Conservation (phyloP, 176 grass and related monocot species). For the Aechmea fasciata region DNA sequence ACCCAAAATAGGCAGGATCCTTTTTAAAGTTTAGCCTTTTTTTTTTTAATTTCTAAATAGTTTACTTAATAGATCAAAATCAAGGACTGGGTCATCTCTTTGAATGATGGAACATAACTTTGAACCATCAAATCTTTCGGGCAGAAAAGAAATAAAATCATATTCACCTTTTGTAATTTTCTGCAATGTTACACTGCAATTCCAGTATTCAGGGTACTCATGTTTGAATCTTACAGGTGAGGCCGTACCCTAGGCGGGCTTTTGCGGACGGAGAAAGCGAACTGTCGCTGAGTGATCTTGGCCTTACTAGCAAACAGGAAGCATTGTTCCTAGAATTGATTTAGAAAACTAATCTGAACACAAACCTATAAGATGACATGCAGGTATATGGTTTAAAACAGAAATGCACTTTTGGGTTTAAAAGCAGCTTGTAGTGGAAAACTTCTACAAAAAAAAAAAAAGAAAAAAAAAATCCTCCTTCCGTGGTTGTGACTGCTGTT, state of each 20-base stretch:
- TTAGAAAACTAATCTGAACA: constrained; percentile 1
- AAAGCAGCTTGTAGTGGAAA: background rate
- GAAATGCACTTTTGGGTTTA: background rate
- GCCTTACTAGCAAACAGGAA: constrained; percentile 83
- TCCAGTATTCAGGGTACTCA: background rate
- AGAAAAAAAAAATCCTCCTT: too few species aligned
- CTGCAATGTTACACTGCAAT: background rate
- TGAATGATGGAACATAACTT: background rate
- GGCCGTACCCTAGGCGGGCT: constrained; percentile 66
- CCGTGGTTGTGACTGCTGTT: too few species aligned
- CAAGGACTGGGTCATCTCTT: background rate
- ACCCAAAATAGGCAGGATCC: too few species aligned
- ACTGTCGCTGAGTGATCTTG: constrained; percentile 58
- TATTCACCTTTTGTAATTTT: constrained; percentile 9
- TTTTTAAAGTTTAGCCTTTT: too few species aligned
- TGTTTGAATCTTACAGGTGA: constrained; percentile 44
- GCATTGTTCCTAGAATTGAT: constrained; percentile 85
- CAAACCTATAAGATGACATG: constrained; percentile 19
- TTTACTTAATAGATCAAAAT: too few species aligned
- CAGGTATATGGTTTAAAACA: constrained; percentile 5
- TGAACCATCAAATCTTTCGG: background rate
- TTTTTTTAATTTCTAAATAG: too few species aligned
- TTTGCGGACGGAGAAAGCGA: constrained; percentile 55
- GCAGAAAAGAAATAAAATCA: constrained; percentile 6
- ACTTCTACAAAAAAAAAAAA: too few species aligned